Percentiles rank a stretch among this genome's conserved stretches.
Conservation (phyloP, 805 yeast species). For the Candida odintsovae region DNA sequence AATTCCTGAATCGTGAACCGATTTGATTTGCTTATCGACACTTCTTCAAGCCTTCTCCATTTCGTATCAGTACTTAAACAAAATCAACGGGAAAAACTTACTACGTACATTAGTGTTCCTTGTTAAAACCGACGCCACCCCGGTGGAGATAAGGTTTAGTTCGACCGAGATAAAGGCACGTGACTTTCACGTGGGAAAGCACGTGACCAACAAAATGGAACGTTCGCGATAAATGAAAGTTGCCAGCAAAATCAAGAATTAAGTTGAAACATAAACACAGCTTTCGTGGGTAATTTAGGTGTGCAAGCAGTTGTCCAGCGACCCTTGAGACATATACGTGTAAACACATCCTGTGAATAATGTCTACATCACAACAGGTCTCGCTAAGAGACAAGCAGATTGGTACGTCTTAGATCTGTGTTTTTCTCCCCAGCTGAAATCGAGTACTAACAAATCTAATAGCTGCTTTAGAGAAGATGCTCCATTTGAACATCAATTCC, state of each 20-base stretch:
- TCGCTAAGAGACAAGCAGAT: slow-evolving; percentile 39
- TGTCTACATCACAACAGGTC: slow-evolving; percentile 19
- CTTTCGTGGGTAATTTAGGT: too few relatives aligned
- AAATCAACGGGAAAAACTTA: too few relatives aligned
- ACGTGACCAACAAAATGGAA: not conserved
- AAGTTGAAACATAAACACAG: not conserved
- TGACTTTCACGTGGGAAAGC: not conserved
- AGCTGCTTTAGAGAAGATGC: slow-evolving; percentile 70
- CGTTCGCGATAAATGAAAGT: not conserved
- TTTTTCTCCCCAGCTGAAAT: not conserved
- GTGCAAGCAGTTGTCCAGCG: not conserved
- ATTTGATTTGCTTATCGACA: too few relatives aligned
- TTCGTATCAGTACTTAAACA: too few relatives aligned
- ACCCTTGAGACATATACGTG: not conserved
- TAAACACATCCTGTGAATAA: not conserved
- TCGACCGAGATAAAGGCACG: too few relatives aligned
- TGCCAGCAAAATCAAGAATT: not conserved
- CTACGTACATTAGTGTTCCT: too few relatives aligned
- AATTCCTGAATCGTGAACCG: too few relatives aligned
- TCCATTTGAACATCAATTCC: slow-evolving; percentile 67
- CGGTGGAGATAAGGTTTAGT: too few relatives aligned
- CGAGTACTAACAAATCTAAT: slow-evolving; percentile 4
- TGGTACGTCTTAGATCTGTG: slow-evolving; percentile 19
- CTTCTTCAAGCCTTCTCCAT: too few relatives aligned
- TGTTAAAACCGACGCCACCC: too few relatives aligned